Evolutionary conservation across 805 yeast species (phyloP), one percentile per base, ranked within the genome.

Genomic region (Kuraishia capsulata): DNA sequence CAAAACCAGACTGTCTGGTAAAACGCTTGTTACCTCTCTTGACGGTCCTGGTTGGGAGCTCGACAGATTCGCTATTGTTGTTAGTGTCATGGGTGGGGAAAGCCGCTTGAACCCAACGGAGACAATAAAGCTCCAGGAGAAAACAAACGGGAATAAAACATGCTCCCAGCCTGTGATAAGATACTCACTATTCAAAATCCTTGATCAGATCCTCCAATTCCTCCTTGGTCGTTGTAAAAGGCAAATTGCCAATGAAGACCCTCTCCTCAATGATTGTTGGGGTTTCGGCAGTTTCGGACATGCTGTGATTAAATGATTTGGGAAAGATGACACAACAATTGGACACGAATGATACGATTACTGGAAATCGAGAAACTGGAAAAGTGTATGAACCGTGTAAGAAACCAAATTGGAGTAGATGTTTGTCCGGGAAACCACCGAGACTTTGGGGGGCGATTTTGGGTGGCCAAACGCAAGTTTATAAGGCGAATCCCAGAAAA

Each of bases 201-300:
- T 57, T 55, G 18, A 73, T 60, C 42, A 64, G 57, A 11, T 52
- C 58, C 39, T 56, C 57, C 35, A 73, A 57, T 39, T 71, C 73
- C 4, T 62, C 68, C 45, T 69, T 73, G 13, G 69, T 59, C 17
- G 67, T 61, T 28, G 54, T 53, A 50, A 58, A 69, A 29, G 63
- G 64, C 39, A 73, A 54, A 48, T 71, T 71, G 35, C 68, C 67
- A 33, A 72, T 63, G 42, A 64, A 66, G 18, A 70, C 60, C 36
- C 65, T 67, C 36, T 65, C 70, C 41, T 67, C 72, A 44, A 69
- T 61, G 41, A 59, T 36, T 21, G 34, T 16, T 21, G 33, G 39
- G n/a, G 19, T 40, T 20, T 45, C 46, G 33, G 39, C 46, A 20
- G 40, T 44, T 39, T 39, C 46, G 19, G 40, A 30, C 32, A 31